Conservation (phyloP, 768 basidiomycete species). For the Rubroboletus pulcherrimus region DNA sequence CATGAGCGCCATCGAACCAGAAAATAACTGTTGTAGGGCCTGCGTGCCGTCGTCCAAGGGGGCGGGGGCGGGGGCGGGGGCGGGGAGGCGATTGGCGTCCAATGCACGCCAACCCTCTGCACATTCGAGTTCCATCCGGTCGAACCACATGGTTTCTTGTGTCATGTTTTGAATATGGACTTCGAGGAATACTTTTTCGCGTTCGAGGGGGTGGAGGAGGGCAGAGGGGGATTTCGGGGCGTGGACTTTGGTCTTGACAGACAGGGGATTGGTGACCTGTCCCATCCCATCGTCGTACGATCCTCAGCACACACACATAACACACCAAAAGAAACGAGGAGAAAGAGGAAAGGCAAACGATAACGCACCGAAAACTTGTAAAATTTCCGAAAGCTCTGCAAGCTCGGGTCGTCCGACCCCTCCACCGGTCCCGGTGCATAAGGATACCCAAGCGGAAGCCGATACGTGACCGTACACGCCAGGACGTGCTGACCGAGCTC, state of each 20-base stretch:
- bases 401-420: slow-evolving; percentile 47
- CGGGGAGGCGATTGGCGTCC: slow-evolving; percentile 47
- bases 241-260: slow-evolving; percentile 94
- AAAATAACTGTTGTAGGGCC: slow-evolving; percentile 43
- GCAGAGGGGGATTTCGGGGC: slow-evolving; percentile 70
- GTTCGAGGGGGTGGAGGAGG: slow-evolving; percentile 54
- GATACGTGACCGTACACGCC: slow-evolving; percentile 80
- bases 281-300: neutral
- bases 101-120: slow-evolving; percentile 60
- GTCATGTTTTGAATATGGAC: slow-evolving; percentile 90
- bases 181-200: slow-evolving; percentile 86
- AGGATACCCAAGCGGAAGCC: slow-evolving; percentile 58
- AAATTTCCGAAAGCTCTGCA: slow-evolving; percentile 81
- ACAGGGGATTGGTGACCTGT: slow-evolving; percentile 90
- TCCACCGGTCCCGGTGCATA: slow-evolving; percentile 45
- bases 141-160: slow-evolving; percentile 70
- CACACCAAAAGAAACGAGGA: neutral
- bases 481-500: slow-evolving; percentile 90
- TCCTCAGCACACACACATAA: neutral
- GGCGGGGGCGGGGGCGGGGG: neutral
- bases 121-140: slow-evolving; percentile 76
- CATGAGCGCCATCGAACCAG: slow-evolving; percentile 64
- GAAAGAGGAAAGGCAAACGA: neutral
- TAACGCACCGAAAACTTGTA: slow-evolving; percentile 83
- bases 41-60: slow-evolving; percentile 5